Evolutionary conservation across 2,329 filamentous ascomycete species (phyloP).

Genomic region (Helotiales sp.): DNA sequence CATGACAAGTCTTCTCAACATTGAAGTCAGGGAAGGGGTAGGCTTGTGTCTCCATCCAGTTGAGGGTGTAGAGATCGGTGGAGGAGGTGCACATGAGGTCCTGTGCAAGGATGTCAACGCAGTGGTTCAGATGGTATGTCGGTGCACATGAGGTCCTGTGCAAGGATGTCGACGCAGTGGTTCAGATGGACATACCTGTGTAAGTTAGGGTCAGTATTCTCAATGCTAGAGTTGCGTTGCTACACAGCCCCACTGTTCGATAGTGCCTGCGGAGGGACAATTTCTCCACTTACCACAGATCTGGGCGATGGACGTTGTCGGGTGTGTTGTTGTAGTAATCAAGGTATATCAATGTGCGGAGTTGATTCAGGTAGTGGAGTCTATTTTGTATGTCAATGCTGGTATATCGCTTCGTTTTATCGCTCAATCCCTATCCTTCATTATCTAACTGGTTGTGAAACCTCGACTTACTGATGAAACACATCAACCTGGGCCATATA

Average conservation of each 20-base stretch:
- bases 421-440: too few species aligned
- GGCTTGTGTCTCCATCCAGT: constrained; percentile 7
- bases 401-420: too few species aligned
- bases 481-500: constrained; percentile 37
- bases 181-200: background rate
- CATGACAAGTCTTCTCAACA: background rate
- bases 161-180: background rate
- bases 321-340: constrained; percentile 5
- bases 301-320: background rate
- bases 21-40: constrained; percentile 5
- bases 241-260: too few species aligned
- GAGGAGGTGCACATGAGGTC: background rate
- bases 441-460: too few species aligned
- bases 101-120: background rate
- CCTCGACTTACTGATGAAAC: constrained; percentile 31
- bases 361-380: constrained; percentile 35
- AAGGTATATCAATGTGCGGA: constrained; percentile 24
- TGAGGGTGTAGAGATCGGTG: constrained; percentile 1
- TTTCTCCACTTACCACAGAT: too few species aligned
- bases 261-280: too few species aligned
- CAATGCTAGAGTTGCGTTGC: too few species aligned
- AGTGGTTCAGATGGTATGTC: background rate
- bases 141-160: background rate
- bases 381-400: too few species aligned
- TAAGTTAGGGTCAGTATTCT: too few species aligned